phyloP scores from a whole-genome alignment of 2,329 filamentous ascomycete genomes.

The Fusarium sp. region DNA sequence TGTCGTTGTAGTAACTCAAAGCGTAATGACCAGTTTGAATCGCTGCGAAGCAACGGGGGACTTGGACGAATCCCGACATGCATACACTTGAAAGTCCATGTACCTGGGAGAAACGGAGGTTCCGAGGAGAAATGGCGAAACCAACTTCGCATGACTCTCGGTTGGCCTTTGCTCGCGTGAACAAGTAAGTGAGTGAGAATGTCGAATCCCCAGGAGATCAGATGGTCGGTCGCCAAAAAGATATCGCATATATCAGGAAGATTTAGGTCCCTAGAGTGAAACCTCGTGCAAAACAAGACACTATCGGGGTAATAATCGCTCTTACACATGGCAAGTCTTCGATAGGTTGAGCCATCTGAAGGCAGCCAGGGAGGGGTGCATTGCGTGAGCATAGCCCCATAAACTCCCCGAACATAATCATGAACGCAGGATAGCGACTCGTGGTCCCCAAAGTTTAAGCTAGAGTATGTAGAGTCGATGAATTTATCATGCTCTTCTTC shows the following conservation, averaged over 20 bases:
- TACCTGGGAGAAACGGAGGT: too few relatives aligned
- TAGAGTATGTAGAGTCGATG: neutral
- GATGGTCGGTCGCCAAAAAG: neutral
- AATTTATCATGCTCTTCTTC: neutral
- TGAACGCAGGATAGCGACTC: slow-evolving; percentile 5
- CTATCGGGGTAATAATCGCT: neutral
- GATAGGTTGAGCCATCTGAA: neutral
- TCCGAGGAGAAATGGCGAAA: neutral
- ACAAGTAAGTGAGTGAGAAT: neutral
- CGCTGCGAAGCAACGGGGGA: neutral
- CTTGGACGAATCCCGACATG: neutral
- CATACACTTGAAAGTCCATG: too few relatives aligned
- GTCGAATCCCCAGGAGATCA: neutral
- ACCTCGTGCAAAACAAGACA: neutral
- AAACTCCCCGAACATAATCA: slow-evolving; percentile 14
- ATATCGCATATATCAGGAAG: neutral
- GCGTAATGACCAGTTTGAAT: neutral
- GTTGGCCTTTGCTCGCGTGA: neutral
- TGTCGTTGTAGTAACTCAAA: neutral
- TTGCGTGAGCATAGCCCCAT: slow-evolving; percentile 12
- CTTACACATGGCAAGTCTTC: too few relatives aligned
- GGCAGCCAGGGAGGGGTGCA: slow-evolving; percentile 8
- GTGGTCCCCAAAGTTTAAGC: neutral
- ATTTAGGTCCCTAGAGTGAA: neutral
- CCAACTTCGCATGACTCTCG: neutral